A percentile compares a stretch with the other conserved stretches of the same genome.
phyloP scores from a whole-genome alignment of 2,329 filamentous ascomycete genomes.

The Botrytis sinoallii region DNA sequence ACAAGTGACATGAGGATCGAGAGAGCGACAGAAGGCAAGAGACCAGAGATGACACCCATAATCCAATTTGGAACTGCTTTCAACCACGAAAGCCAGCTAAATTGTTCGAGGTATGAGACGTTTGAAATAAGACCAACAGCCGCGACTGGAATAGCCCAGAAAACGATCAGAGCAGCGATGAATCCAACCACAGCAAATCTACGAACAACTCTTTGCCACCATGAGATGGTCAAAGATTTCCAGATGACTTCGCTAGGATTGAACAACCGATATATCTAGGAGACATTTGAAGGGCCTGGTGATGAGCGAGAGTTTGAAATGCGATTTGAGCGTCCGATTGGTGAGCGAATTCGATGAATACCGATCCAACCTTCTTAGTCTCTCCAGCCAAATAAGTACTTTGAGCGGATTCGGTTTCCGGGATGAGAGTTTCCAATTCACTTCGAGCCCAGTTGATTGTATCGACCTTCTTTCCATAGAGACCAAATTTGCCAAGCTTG shows the following conservation, averaged over 20 bases:
- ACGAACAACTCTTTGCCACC: conserved; percentile 81
- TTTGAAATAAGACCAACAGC: conserved; percentile 86
- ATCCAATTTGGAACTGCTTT: conserved; percentile 66
- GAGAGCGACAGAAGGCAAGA: conserved; percentile 76
- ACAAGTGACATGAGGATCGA: conserved; percentile 83
- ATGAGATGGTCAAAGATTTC: conserved; percentile 76
- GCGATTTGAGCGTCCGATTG: conserved; percentile 84
- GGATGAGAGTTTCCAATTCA: conserved; percentile 72
- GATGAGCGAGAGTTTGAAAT: conserved; percentile 82
- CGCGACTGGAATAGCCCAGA: conserved; percentile 76
- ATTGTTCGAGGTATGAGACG: conserved; percentile 62
- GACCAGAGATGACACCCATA: conserved; percentile 77
- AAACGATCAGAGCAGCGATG: conserved; percentile 75
- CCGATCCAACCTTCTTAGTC: conserved; percentile 57
- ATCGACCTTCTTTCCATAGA: conserved; percentile 85
- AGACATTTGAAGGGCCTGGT: conserved; percentile 78
- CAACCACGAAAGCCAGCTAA: conserved; percentile 73
- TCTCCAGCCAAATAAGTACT: conserved; percentile 63
- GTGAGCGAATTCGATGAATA: conserved; percentile 85
- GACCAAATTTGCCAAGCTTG: conserved; percentile 62
- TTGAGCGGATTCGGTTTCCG: conserved; percentile 67
- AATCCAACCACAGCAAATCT: conserved; percentile 67
- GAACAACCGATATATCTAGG: conserved; percentile 78
- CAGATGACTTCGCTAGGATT: conserved; percentile 83
- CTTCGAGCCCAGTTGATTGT: conserved; percentile 86